These are phyloP conservation scores for Mitragyna speciosa DNA, from an alignment of 257 asterid genomes.

Conservation along the genomic window DNA sequence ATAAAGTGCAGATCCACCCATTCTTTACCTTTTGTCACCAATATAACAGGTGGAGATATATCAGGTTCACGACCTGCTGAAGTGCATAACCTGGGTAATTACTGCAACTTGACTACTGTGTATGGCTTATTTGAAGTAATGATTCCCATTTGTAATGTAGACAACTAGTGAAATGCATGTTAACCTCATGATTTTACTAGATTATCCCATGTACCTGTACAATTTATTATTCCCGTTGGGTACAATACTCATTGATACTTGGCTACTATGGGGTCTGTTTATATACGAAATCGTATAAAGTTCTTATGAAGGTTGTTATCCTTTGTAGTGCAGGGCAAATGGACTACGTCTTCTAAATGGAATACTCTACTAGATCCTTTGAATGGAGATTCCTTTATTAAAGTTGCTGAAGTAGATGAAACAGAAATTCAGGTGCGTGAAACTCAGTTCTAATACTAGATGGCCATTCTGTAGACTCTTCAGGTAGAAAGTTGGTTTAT, in stretches of 20 bases:
- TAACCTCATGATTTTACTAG: not conserved
- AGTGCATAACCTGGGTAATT: conserved; percentile 80
- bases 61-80: conserved; percentile 89
- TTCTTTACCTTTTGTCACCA: conserved; percentile 69
- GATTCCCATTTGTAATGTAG: not conserved
- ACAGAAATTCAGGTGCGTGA: conserved; percentile 60
- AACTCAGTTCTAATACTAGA: not conserved
- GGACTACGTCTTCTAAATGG: conserved; percentile 63
- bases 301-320: conserved; percentile 17
- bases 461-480: not conserved
- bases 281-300: not conserved
- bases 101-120: conserved; percentile 4
- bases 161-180: not conserved
- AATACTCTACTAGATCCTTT: conserved; percentile 76
- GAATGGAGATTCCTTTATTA: conserved; percentile 88
- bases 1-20: conserved; percentile 48
- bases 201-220: not conserved
- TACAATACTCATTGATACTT: not conserved
- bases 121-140: not conserved
- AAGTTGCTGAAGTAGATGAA: conserved; percentile 77
- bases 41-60: conserved; percentile 61
- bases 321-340: conserved; percentile 80
- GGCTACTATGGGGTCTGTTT: not conserved
- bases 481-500: not conserved
- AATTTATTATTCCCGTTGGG: not conserved